Percentiles rank a stretch among this genome's conserved stretches.
Evolutionary conservation across 345 rosid species (phyloP).

Genomic region (Psidium friedrichsthalianum): DNA sequence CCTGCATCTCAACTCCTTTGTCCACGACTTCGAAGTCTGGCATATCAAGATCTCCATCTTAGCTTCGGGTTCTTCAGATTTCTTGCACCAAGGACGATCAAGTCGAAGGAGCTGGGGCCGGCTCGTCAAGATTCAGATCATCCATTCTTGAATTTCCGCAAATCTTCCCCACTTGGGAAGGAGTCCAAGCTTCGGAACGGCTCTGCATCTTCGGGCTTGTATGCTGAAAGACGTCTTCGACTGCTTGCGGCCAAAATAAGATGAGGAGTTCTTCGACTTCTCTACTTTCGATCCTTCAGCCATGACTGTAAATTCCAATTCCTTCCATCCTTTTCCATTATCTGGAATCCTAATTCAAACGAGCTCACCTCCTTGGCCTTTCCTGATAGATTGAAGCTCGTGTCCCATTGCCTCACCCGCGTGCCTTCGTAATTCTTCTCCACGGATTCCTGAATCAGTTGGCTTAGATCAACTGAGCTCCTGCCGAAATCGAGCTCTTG

Average conservation of each 20-base stretch:
- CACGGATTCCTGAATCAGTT: constrained; percentile 64
- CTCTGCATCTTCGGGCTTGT: constrained; percentile 68
- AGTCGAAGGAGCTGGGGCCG: constrained; percentile 23
- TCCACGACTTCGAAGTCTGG: constrained; percentile 85
- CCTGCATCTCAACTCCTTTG: constrained; percentile 79
- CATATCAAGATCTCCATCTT: constrained; percentile 47
- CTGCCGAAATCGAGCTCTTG: constrained; percentile 79
- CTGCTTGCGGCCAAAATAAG: constrained; percentile 64
- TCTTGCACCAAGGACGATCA: constrained; percentile 10
- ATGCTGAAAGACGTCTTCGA: constrained; percentile 80
- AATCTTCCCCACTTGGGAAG: constrained; percentile 21
- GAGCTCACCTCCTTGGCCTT: constrained; percentile 94
- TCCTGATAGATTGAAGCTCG: constrained; percentile 54
- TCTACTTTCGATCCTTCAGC: constrained; percentile 36
- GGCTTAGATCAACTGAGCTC: constrained; percentile 52
- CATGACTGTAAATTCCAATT: constrained; percentile 61
- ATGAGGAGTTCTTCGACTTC: constrained; percentile 24
- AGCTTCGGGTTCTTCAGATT: constrained; percentile 28
- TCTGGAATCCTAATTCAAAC: constrained; percentile 75
- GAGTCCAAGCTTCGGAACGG: constrained; percentile 58
- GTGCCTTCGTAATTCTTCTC: constrained; percentile 67
- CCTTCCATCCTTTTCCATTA: constrained; percentile 96
- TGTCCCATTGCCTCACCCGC: constrained; percentile 90
- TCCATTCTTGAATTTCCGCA: constrained; percentile 62
- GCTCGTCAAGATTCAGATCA: constrained; percentile 83